Base-by-base conservation (phyloP, 441 rosid species). In the Pelargonium cotyledonis region DNA sequence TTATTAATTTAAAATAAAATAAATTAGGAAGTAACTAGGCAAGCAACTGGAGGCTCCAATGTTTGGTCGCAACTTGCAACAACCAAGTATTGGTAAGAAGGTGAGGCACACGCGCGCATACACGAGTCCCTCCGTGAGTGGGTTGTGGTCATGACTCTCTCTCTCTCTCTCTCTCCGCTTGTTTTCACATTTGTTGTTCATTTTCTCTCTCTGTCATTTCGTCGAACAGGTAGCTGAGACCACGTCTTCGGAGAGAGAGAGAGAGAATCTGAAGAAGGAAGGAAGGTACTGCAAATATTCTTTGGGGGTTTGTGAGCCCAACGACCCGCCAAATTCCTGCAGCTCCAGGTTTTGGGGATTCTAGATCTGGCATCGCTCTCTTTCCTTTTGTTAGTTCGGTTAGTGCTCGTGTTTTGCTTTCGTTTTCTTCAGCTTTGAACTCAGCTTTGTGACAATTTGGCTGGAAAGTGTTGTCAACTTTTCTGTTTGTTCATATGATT, bases 281-380 rank as follows among this genome's bases (percentile, higher is more conserved):
- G 31, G 31, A 26, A 26, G 31, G 31, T 26, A 26, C 31, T 26
- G 31, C 31, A 26, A 26, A 1, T 0, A 26, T 26, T 26, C 2
- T 26, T 26, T 26, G 31, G 31, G 31, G 31, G 31, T 51, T 51
- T 51, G 18, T 19, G 58, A 51, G 58, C 19, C 58, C 58, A 51
- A 18, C 58, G n/a, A 51, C 18, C 58, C 58, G 15, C 58, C 58
- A 51, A 51, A 51, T 51, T n/a, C 14, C 58, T 51, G 19, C 58
- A 51, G 19, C 58, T 51, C 58, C 58, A 51, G 58, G 58, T 51
- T 51, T 51, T 51, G 58, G 7, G 58, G 58, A 51, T 51, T 51
- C 8, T 51, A 15, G 58, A 51, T 51, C 58, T 51, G 58, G 19
- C 19, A 8, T 51, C 19, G 18, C 19, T 51, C 15, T 51, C 16